These are phyloP conservation scores for Przewalskia tangutica DNA, from an alignment of 257 asterid species.

Conservation along the genomic window DNA sequence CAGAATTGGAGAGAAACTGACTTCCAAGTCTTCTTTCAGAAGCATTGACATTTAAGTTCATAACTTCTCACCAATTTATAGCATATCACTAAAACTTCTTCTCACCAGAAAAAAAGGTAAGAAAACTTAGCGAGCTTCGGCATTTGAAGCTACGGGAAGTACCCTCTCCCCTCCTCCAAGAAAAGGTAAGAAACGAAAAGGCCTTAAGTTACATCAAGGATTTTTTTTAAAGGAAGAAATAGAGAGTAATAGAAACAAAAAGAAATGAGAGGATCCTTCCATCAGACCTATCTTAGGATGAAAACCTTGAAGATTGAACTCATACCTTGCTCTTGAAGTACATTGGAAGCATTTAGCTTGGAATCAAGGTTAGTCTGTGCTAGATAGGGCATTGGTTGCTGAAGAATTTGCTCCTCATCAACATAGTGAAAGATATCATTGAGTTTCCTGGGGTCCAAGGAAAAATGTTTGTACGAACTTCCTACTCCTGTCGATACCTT, in stretches of 20 bases:
- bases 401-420: constrained; percentile 62
- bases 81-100: not conserved
- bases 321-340: constrained; percentile 64
- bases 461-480: constrained; percentile 84
- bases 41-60: not conserved
- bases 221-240: too few species aligned
- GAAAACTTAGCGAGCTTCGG: not conserved
- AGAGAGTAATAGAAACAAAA: not conserved
- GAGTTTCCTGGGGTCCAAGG: constrained; percentile 95
- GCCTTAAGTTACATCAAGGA: not conserved
- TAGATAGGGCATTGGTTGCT: constrained; percentile 60
- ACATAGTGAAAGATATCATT: constrained; percentile 82
- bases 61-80: not conserved
- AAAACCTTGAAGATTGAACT: not conserved
- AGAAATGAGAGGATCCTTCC: not conserved
- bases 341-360: constrained; percentile 39
- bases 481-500: constrained; percentile 56
- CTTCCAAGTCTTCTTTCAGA: not conserved
- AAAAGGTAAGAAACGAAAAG: not conserved
- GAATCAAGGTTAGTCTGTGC: constrained; percentile 55
- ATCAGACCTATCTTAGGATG: not conserved
- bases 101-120: not conserved
- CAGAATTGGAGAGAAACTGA: not conserved
- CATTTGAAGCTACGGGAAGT: not conserved
- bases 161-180: not conserved